phyloP scores from a whole-genome alignment of 495 filamentous ascomycete genomes.

The Aspergillus panamensis region DNA sequence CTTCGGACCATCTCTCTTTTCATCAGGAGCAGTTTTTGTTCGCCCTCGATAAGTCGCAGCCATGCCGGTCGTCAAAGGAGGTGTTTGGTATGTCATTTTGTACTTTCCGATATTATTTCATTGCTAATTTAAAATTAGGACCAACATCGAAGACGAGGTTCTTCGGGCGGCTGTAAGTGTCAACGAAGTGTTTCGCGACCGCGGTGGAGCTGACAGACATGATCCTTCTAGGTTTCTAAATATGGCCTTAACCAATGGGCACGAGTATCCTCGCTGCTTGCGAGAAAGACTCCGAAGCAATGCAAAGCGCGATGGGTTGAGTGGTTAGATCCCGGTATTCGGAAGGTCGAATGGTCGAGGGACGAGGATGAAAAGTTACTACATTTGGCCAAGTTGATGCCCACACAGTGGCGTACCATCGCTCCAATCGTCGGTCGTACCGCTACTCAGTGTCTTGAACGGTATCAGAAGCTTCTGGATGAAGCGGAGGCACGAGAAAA shows the following conservation, averaged over 20 bases:
- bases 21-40: slow-evolving; percentile 12
- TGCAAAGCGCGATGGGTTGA: slow-evolving; percentile 98
- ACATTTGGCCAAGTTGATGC: slow-evolving; percentile 96
- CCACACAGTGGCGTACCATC: slow-evolving; percentile 98
- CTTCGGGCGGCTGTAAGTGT: slow-evolving; percentile 73
- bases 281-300: slow-evolving; percentile 96
- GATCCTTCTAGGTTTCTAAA: slow-evolving; percentile 66
- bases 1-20: slow-evolving; percentile 12
- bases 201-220: slow-evolving; percentile 20
- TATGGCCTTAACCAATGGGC: slow-evolving; percentile 99
- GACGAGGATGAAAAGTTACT: slow-evolving; percentile 98
- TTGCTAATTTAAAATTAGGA: slow-evolving; percentile 41
- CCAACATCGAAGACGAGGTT: slow-evolving; percentile 87
- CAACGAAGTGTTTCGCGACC: not conserved
- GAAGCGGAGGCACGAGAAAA: slow-evolving; percentile 91
- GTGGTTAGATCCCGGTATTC: slow-evolving; percentile 96
- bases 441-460: slow-evolving; percentile 92
- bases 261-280: slow-evolving; percentile 93
- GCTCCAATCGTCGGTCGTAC: slow-evolving; percentile 95
- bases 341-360: slow-evolving; percentile 97
- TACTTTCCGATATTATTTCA: slow-evolving; percentile 4
- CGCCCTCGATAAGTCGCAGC: slow-evolving; percentile 17
- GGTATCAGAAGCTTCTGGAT: slow-evolving; percentile 94
- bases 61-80: slow-evolving; percentile 98
- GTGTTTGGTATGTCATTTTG: slow-evolving; percentile 78